Base-by-base conservation (phyloP, 345 rosid species). In the Gossypium stocksii region DNA sequence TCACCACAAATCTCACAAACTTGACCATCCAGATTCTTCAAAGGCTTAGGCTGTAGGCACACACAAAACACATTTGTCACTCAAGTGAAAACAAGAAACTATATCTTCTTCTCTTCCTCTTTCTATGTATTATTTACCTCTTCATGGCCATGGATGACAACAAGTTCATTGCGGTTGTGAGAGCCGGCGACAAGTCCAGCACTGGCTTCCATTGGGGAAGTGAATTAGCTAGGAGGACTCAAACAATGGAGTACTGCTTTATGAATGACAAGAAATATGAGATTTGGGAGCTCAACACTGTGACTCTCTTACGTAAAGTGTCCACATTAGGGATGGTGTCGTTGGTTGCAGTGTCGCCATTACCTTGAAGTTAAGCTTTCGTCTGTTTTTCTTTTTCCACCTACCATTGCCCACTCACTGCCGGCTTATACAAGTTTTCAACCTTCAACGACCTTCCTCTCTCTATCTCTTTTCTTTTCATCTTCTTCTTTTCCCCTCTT, bases 161-260 rank as follows among this genome's bases (percentile, higher is more conserved):
- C 98, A 29, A 93, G 99, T 83, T 95, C 99, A 17, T 95, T 95
- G 78, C 98, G 95, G 81, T 93, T 95, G 87, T 95, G 99, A 25
- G 99, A 95, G 44, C 99, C 99, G 52, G 98, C 99, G 3, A 95
- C 96, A 17, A 95, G 96, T 61, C 98, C 99, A 53, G 98, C 99
- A 38, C 93, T 90, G 15, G 99, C 99, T 84, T 95, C 99, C 99
- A 95, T 93, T 77, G 78, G 6, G 68, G 29, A 59, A 56, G 61
- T 67, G 63, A 22, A 53, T 25, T 57, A 20, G 41, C 7, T 5
- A 34, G 41, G 46, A 60, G 15, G 41, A 23, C 5, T 23, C 15
- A 2, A 46, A 70, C 46, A 52, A 74, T 58, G 63, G 17, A 70
- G 70, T 51, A 52, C 74, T 72, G 64, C 80, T 81, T 77, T 82